These are phyloP conservation scores for Marchantia polymorpha DNA, from an alignment of 225 moss, liverwort and hornwort species.

Conservation along the genomic window DNA sequence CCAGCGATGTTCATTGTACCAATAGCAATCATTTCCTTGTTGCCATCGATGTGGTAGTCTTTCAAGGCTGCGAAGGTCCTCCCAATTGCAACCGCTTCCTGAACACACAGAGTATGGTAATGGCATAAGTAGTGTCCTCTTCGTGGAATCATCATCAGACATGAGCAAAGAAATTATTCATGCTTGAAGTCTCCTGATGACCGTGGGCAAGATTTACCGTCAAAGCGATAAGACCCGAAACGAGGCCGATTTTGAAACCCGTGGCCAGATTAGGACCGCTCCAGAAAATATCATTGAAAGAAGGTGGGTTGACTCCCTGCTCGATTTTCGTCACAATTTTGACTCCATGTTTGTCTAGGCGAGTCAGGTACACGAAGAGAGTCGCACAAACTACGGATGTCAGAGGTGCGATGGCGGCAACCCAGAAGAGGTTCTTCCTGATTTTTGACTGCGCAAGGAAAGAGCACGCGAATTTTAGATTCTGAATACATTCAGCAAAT, in stretches of 20 bases:
- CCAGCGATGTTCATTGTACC: conserved; percentile 70
- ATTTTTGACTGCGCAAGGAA: conserved; percentile 36
- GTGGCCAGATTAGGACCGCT: conserved; percentile 24
- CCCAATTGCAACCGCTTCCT: conserved; percentile 79
- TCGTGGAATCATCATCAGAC: background rate
- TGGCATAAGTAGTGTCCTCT: background rate
- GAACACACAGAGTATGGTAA: background rate
- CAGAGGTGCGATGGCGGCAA: conserved; percentile 59
- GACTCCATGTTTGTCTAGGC: conserved; percentile 43
- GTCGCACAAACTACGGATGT: conserved; percentile 52
- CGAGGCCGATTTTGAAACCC: conserved; percentile 60
- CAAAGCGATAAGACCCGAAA: conserved; percentile 63
- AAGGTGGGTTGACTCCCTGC: conserved; percentile 56
- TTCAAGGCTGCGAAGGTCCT: conserved; percentile 64
- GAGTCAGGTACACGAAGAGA: conserved; percentile 44
- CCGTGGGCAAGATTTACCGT: conserved; percentile 34
- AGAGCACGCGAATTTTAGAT: no score
- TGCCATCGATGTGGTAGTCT: conserved; percentile 83
- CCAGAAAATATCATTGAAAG: conserved; percentile 35
- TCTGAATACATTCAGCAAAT: no score
- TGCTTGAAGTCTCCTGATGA: no score
- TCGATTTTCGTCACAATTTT: conserved; percentile 34
- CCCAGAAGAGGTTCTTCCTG: conserved; percentile 53
- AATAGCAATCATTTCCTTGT: conserved; percentile 82
- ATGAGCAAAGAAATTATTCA: no score